Percentiles rank a stretch among this genome's conserved stretches.
phyloP scores from a whole-genome alignment of 2,329 filamentous ascomycete species.

The Penicillium brasilianum region DNA sequence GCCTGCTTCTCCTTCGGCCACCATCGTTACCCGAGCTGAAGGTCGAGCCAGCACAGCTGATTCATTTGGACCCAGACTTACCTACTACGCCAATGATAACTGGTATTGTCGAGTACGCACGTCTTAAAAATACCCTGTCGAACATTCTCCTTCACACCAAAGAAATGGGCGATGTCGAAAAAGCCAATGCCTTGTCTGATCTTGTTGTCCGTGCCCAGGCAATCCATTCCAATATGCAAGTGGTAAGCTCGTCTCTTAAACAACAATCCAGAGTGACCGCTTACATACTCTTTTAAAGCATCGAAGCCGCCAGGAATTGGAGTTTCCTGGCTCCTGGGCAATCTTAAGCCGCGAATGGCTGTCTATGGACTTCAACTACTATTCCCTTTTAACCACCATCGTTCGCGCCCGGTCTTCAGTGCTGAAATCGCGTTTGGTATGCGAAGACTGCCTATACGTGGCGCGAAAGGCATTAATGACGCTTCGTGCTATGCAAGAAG shows the following conservation, averaged over 20 bases:
- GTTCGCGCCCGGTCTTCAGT: conserved; percentile 31
- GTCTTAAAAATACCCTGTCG: conserved; percentile 22
- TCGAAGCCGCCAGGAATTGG: conserved; percentile 23
- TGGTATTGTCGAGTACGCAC: conserved; percentile 25
- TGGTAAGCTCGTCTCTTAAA: conserved; percentile 15
- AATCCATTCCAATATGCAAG: conserved; percentile 25
- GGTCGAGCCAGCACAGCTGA: conserved; percentile 22
- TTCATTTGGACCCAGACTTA: conserved; percentile 27
- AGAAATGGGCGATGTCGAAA: conserved; percentile 22
- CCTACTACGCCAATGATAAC: conserved; percentile 27
- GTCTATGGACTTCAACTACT: conserved; percentile 33
- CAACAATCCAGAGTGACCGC: background rate
- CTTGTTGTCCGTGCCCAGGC: conserved; percentile 25
- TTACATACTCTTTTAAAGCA: background rate
- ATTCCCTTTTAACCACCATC: conserved; percentile 29
- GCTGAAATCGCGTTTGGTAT: conserved; percentile 31
- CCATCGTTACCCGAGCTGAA: conserved; percentile 30
- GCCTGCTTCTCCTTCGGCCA: conserved; percentile 31
- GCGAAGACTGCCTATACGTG: conserved; percentile 31
- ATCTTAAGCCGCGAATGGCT: conserved; percentile 26
- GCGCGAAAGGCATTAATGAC: conserved; percentile 28
- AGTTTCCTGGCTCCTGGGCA: conserved; percentile 22
- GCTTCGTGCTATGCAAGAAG: conserved; percentile 26
- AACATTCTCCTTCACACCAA: conserved; percentile 26
- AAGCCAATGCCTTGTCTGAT: conserved; percentile 28